Base-by-base conservation (phyloP, 306 rosid species). In the Quercus variabilis region DNA sequence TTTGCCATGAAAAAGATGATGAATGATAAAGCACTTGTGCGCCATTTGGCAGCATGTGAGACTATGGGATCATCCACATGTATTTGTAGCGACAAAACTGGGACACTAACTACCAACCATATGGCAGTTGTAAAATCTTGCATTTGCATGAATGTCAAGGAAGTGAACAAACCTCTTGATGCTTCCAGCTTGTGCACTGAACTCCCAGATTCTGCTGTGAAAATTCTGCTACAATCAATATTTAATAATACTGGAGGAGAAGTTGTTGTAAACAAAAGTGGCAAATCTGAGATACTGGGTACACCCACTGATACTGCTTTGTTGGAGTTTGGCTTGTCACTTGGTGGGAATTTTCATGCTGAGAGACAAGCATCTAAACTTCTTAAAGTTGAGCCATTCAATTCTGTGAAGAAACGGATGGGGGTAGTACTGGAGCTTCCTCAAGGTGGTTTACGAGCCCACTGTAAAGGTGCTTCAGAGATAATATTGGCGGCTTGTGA, bases 1-100 rank as follows among this genome's bases (percentile, higher is more conserved):
- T 94, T 94, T 76, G 97, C 99, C 63, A 94, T 94, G 97, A 91
- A 94, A 81, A 91, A 92, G 81, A 94, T 94, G 99, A 94, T 94
- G 99, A 94, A 94, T 59, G 97, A 94, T 76, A 94, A 92, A 78
- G 99, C 97, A 38, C 97, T 94, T 49, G 99, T 94, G 49, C 88
- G 99, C 26, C 86, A 94, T 79, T 91, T 94, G 57, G 99, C 97
- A 14, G 99, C 99, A 19, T 94, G 97, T 63, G 99, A 92, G 83
- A 94, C 97, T 4, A 94, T 94, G 97, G 97, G 99, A 75, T 94
- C 99, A 21, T 94, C 99, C 82, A 94, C 97, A 70, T 90, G 87
- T 64, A 94, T 94, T 69, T 94, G 99, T 30, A 94, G 97, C 78
- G 96, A 94, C 88, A 92, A 94, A 83, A 92, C 97, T 11, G 98